These are phyloP conservation scores for Lenzites betulinus DNA, from an alignment of 768 basidiomycete genomes.

Conservation along the genomic window DNA sequence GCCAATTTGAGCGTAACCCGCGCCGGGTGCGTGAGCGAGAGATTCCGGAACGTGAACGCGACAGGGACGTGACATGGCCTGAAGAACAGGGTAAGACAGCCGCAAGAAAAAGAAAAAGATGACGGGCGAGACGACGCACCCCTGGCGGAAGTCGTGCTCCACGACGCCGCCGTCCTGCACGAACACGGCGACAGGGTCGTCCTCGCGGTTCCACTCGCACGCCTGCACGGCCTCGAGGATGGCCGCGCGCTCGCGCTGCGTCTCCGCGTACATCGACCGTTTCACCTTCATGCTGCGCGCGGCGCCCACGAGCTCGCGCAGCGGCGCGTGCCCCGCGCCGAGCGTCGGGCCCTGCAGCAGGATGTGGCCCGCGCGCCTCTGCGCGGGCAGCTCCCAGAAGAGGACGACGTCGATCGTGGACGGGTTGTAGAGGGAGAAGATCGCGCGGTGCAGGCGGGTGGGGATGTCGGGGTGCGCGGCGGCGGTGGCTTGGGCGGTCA, in stretches of 20 bases:
- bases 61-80: conserved; percentile 61
- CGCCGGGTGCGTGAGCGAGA: conserved; percentile 64
- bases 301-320: conserved; percentile 61
- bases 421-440: conserved; percentile 85
- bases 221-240: conserved; percentile 65
- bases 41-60: conserved; percentile 64
- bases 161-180: conserved; percentile 46
- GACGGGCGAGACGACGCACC: conserved; percentile 50
- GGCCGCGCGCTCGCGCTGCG: conserved; percentile 67
- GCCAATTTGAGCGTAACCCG: conserved; percentile 57
- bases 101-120: neutral
- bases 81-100: neutral
- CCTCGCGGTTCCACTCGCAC: conserved; percentile 79
- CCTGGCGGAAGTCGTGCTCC: conserved; percentile 65
- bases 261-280: conserved; percentile 91
- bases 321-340: conserved; percentile 68
- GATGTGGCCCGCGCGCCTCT: conserved; percentile 62
- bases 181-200: conserved; percentile 65
- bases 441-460: conserved; percentile 43
- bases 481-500: conserved; percentile 38
- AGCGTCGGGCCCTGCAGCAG: conserved; percentile 59
- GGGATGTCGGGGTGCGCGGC: conserved; percentile 61
- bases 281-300: conserved; percentile 66
- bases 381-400: conserved; percentile 71
- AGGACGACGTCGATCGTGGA: conserved; percentile 69